A percentile compares a stretch with the other conserved stretches of the same genome.
phyloP scores from a whole-genome alignment of 2,329 filamentous ascomycete species.

The Colletotrichum nymphaeae region DNA sequence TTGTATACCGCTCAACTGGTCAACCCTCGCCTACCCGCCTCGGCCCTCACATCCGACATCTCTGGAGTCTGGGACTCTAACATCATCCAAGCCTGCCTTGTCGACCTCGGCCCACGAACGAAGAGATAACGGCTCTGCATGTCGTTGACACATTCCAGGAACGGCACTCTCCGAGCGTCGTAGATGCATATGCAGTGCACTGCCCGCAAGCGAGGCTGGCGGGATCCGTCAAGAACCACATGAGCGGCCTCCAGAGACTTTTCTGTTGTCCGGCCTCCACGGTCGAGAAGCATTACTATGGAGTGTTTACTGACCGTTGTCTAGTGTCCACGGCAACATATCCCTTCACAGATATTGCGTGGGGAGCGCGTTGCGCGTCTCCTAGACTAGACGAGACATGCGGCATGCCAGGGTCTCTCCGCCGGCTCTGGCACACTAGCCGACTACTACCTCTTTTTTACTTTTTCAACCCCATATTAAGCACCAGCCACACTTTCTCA shows the following conservation, averaged over 20 bases:
- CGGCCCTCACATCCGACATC: not conserved
- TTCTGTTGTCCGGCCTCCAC: not conserved
- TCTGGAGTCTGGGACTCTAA: not conserved
- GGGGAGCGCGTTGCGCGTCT: slow-evolving; percentile 33
- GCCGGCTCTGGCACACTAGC: not conserved
- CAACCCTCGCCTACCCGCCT: slow-evolving; percentile 6
- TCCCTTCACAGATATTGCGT: slow-evolving; percentile 6
- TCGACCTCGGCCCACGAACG: not conserved
- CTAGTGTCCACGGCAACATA: slow-evolving; percentile 16
- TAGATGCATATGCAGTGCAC: not conserved
- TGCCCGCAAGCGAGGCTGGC: not conserved
- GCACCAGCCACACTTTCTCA: slow-evolving; percentile 27
- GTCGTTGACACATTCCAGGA: slow-evolving; percentile 6
- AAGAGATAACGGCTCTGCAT: slow-evolving; percentile 29
- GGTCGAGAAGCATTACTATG: not conserved
- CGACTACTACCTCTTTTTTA: slow-evolving; percentile 1
- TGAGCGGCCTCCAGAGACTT: not conserved
- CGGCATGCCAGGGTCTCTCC: not conserved
- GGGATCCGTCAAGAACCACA: not conserved
- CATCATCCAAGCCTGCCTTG: not conserved
- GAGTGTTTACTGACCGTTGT: slow-evolving; percentile 8
- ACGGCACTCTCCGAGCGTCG: slow-evolving; percentile 4
- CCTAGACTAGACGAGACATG: slow-evolving; percentile 22
- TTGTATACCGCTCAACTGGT: not conserved
- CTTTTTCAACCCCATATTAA: slow-evolving; percentile 17